A percentile compares a stretch with the other conserved stretches of the same genome.
Evolutionary conservation across 2,329 filamentous ascomycete genomes (phyloP).

Genomic region (Diaporthe nobilis): DNA sequence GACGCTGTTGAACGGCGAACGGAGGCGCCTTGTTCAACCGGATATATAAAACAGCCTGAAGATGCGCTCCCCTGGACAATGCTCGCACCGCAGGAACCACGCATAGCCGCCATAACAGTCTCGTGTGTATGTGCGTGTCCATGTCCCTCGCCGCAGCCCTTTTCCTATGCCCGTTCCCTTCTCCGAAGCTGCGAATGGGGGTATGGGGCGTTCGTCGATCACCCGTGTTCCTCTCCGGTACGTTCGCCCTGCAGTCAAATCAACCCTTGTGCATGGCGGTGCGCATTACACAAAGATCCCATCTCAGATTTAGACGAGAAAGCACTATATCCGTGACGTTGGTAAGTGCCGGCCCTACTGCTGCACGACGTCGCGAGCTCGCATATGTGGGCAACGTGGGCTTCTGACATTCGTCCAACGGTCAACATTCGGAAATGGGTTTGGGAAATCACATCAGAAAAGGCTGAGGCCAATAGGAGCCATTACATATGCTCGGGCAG

Average conservation of each 20-base stretch:
- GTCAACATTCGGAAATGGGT: conserved; percentile 22
- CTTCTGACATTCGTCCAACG: conserved; percentile 40
- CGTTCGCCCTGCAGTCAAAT: conserved; percentile 14
- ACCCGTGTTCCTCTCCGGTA: not conserved
- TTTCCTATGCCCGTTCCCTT: not conserved
- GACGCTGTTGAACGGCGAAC: conserved; percentile 35
- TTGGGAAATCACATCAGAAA: conserved; percentile 25
- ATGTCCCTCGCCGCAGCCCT: conserved; percentile 19
- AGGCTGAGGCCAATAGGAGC: conserved; percentile 22
- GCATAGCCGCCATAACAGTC: conserved; percentile 31
- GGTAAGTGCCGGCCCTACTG: conserved; percentile 41
- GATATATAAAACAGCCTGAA: conserved; percentile 39
- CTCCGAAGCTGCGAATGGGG: not conserved
- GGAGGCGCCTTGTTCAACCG: conserved; percentile 30
- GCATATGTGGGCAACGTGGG: conserved; percentile 42
- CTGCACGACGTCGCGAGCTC: conserved; percentile 40
- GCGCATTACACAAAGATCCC: conserved; percentile 40
- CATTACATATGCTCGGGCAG: conserved; percentile 16
- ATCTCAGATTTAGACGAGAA: conserved; percentile 43
- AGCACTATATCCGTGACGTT: conserved; percentile 43
- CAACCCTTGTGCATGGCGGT: conserved; percentile 21
- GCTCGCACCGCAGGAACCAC: conserved; percentile 32
- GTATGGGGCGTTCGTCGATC: not conserved
- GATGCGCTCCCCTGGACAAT: conserved; percentile 28
- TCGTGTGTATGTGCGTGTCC: conserved; percentile 27